Evolutionary conservation across 495 filamentous ascomycete species (phyloP).

Genomic region (Sordaria brevicollis): DNA sequence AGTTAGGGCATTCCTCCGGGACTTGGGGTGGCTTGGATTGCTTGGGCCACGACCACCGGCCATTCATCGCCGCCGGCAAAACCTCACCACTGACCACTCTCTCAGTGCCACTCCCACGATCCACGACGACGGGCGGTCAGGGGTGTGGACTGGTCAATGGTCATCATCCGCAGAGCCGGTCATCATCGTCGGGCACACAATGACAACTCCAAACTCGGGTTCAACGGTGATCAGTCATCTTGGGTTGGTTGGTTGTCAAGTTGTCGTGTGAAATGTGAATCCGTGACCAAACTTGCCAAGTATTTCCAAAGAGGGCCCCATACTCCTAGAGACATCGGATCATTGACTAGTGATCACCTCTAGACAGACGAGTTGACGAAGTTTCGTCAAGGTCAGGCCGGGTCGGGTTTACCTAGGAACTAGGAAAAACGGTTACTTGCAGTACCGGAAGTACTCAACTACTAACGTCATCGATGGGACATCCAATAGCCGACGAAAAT

Average conservation of each 20-base stretch:
- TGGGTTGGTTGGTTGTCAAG: not conserved
- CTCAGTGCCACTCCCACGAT: too few species aligned
- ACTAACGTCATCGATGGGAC: not conserved
- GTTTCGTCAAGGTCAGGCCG: not conserved
- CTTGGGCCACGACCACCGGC: not conserved
- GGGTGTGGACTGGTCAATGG: too few species aligned
- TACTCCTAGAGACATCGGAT: not conserved
- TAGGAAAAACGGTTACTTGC: not conserved
- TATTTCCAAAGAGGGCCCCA: not conserved
- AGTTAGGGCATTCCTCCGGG: not conserved
- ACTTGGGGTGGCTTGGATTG: not conserved
- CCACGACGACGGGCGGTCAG: not conserved
- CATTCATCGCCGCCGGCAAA: not conserved
- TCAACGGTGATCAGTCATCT: not conserved
- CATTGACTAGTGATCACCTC: not conserved
- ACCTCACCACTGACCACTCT: too few species aligned
- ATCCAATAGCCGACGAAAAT: not conserved
- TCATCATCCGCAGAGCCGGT: not conserved
- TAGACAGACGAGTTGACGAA: not conserved
- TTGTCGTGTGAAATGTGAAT: too few species aligned
- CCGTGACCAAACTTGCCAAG: not conserved
- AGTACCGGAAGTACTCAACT: not conserved
- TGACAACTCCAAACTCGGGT: not conserved
- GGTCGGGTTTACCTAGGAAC: not conserved
- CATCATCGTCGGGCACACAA: not conserved